Evolutionary conservation across 2,329 filamentous ascomycete species (phyloP).

Genomic region (Sclerotinia glacialis): DNA sequence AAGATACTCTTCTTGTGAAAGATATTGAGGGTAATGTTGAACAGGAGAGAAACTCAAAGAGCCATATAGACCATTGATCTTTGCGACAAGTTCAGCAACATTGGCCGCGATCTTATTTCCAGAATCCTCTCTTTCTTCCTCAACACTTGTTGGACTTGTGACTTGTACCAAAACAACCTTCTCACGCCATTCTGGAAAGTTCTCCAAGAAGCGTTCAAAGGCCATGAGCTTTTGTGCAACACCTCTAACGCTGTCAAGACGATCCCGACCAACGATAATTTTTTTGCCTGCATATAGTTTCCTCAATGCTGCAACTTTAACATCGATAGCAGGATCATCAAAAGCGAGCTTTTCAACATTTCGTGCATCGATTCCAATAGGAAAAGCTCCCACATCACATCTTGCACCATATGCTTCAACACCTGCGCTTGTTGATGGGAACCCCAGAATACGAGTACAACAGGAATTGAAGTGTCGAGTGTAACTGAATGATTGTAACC

Average conservation of each 20-base stretch:
- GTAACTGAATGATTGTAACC: slow-evolving; percentile 94
- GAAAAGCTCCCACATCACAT: slow-evolving; percentile 88
- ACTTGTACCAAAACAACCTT: slow-evolving; percentile 94
- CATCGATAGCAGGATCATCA: slow-evolving; percentile 64
- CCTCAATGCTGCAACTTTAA: slow-evolving; percentile 68
- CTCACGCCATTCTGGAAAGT: slow-evolving; percentile 87
- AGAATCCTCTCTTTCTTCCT: slow-evolving; percentile 72
- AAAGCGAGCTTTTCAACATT: slow-evolving; percentile 75
- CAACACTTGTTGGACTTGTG: slow-evolving; percentile 79
- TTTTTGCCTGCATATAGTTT: slow-evolving; percentile 84
- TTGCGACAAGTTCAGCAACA: slow-evolving; percentile 85
- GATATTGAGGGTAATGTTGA: slow-evolving; percentile 91
- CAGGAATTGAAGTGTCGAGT: slow-evolving; percentile 92
- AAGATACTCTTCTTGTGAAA: slow-evolving; percentile 88
- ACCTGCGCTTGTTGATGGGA: slow-evolving; percentile 78
- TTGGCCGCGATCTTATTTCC: slow-evolving; percentile 82
- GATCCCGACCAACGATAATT: slow-evolving; percentile 90
- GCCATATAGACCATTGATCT: slow-evolving; percentile 88
- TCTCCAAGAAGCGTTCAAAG: slow-evolving; percentile 86
- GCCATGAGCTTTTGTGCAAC: slow-evolving; percentile 95
- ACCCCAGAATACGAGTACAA: slow-evolving; percentile 87
- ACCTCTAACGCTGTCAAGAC: slow-evolving; percentile 88
- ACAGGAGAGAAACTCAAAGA: slow-evolving; percentile 87
- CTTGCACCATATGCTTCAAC: slow-evolving; percentile 87
- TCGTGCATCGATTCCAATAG: slow-evolving; percentile 88